Conservation (phyloP, 106 monocot genomes). For the Dendrobium catenatum region DNA sequence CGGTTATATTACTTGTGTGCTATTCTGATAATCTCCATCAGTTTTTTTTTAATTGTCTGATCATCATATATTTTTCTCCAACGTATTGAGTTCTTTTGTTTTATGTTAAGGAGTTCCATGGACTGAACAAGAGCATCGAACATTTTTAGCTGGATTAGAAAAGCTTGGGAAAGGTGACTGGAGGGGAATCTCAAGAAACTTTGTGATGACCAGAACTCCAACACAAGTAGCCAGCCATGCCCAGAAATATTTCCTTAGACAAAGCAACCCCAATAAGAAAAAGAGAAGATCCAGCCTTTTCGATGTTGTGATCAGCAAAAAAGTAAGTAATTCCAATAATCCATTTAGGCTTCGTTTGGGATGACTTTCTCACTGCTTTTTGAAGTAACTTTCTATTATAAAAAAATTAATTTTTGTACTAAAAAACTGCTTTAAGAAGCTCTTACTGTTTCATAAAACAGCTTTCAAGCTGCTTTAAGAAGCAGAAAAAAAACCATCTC, state of each 20-base stretch:
- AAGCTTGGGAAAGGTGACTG: constrained; percentile 44
- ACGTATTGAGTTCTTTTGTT: not conserved
- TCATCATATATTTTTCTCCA: not conserved
- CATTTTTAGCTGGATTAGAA: constrained; percentile 32
- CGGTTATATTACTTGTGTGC: too few relatives aligned
- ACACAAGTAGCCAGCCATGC: constrained; percentile 45
- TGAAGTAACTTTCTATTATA: too few relatives aligned
- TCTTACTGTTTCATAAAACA: too few relatives aligned
- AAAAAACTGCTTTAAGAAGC: too few relatives aligned
- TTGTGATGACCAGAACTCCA: constrained; percentile 36
- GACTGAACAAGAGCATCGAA: constrained; percentile 43
- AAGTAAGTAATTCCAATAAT: constrained; percentile 10
- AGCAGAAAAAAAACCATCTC: too few relatives aligned
- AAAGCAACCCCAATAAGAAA: constrained; percentile 31
- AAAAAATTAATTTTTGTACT: too few relatives aligned
- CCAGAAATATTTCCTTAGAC: constrained; percentile 44
- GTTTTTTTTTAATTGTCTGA: not conserved
- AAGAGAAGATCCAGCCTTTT: constrained; percentile 45
- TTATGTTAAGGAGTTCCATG: constrained; percentile 28
- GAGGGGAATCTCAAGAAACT: constrained; percentile 41
- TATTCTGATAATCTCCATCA: too few relatives aligned
- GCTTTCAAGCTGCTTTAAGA: too few relatives aligned
- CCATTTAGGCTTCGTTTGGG: too few relatives aligned
- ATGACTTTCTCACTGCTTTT: too few relatives aligned
- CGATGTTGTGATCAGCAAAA: constrained; percentile 27